Percentiles rank a stretch among this genome's conserved stretches.
Evolutionary conservation across 805 yeast species (phyloP).

Genomic region (Lipomyces lipofer): DNA sequence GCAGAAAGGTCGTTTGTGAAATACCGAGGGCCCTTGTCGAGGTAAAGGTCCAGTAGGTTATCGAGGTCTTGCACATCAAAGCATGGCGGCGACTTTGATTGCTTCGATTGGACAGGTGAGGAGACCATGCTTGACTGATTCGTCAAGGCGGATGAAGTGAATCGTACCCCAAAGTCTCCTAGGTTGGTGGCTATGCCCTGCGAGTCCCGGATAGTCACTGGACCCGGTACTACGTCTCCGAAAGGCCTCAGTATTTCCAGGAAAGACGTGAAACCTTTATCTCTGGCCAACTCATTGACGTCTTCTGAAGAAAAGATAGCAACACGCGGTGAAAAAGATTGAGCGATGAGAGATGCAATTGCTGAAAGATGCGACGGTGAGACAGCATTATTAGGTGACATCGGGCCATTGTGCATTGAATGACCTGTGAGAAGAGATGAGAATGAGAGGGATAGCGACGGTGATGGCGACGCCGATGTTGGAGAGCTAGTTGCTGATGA

Average conservation of each 20-base stretch:
- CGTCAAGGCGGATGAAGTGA: slow-evolving; percentile 33
- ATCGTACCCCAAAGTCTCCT: slow-evolving; percentile 59
- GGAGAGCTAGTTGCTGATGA: not conserved
- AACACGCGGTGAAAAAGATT: slow-evolving; percentile 54
- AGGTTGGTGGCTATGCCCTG: slow-evolving; percentile 52
- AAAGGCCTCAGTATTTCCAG: slow-evolving; percentile 54
- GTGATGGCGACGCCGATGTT: slow-evolving; percentile 18
- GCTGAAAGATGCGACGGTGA: slow-evolving; percentile 25
- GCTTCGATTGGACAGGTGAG: slow-evolving; percentile 2
- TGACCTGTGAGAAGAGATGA: slow-evolving; percentile 23
- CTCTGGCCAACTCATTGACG: slow-evolving; percentile 49
- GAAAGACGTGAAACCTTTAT: slow-evolving; percentile 46
- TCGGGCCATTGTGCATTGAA: not conserved
- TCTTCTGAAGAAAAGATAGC: slow-evolving; percentile 51
- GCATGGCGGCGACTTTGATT: slow-evolving; percentile 12
- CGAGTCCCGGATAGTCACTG: slow-evolving; percentile 52
- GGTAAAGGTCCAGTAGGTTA: slow-evolving; percentile 10
- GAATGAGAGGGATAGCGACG: slow-evolving; percentile 23
- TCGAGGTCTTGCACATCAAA: slow-evolving; percentile 24
- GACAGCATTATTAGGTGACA: slow-evolving; percentile 19
- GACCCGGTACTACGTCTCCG: slow-evolving; percentile 54
- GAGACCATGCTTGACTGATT: not conserved
- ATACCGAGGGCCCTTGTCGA: slow-evolving; percentile 16
- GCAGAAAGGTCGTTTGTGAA: slow-evolving; percentile 34
- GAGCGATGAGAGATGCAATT: slow-evolving; percentile 26